Conservation (phyloP, 2,329 filamentous ascomycete genomes). For the Trichoderma pleuroti region DNA sequence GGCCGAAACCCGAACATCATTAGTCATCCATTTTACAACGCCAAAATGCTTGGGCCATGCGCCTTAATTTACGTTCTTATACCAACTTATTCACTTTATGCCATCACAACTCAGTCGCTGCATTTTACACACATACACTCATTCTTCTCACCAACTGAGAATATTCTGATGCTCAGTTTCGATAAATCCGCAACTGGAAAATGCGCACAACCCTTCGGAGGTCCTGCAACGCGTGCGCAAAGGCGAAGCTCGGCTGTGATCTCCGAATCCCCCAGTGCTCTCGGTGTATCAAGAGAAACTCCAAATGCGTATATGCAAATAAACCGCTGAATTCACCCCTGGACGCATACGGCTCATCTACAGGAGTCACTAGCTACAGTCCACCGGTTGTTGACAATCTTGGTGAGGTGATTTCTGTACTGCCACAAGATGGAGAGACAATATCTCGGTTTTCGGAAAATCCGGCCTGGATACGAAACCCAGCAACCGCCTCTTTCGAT, state of each 20-base stretch:
- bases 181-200: not conserved
- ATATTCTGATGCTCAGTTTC: not conserved
- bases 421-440: not conserved
- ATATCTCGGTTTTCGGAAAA: not conserved
- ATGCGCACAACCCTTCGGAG: slow-evolving; percentile 16
- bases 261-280: slow-evolving; percentile 13
- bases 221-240: slow-evolving; percentile 14
- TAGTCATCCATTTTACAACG: not conserved
- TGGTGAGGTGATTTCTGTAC: not conserved
- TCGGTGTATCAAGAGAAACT: slow-evolving; percentile 7
- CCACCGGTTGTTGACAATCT: not conserved
- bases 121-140: not conserved
- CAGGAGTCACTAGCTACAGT: not conserved
- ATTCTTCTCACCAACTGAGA: no score
- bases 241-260: slow-evolving; percentile 12
- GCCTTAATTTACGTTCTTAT: not conserved
- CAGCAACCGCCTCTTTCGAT: slow-evolving; percentile 6
- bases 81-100: not conserved
- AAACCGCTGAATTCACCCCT: not conserved
- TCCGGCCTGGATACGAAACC: slow-evolving; percentile 8
- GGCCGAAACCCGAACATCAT: not conserved
- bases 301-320: slow-evolving; percentile 3
- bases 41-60: not conserved
- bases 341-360: not conserved
- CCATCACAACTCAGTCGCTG: not conserved